Base-by-base conservation (phyloP, 169 alveolate species). In the Eimeria acervulina region DNA sequence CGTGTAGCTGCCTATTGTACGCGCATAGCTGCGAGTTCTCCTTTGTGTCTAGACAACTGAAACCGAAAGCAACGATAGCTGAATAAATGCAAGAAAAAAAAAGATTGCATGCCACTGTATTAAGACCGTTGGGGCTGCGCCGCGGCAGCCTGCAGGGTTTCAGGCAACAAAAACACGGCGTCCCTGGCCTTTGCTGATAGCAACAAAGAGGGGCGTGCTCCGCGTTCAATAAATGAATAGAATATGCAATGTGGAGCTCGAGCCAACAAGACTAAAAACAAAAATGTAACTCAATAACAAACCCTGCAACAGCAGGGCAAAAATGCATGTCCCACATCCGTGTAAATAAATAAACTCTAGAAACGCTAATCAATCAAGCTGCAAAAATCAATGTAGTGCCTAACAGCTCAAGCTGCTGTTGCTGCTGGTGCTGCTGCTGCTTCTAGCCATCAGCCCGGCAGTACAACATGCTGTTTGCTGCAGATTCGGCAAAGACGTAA, bases 251-350 rank as follows among this genome's bases (percentile, higher is more conserved):
- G 47, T 38, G 55, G 59, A 38, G 61, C 85, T 36, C 55, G 85
- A 42, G 61, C 85, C 51, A 74, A 38, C 61, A 80, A 7, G 68
- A 80, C 90, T 80, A 80, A 80, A 80, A 80, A 80, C 90, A 80
- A 80, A 80, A 80, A 28, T 51, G 66, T 28, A 36, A 15, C 51
- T 72, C 26, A 36, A 74, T 38, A 42, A 28, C 47, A 80, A 80
- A 33, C 90, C 63, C 90, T 28, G 59, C 40, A 21, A 47, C 90
- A 1, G 72, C 90, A 80, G 72, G 90, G 90, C 90, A 80, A 51
- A 80, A 13, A 47, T 80, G 90, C 90, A 80, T 72, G 90, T 80
- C 90, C 90, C 90, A 80, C 90, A 80, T 51, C 90, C 90, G 90
- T 80, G 90, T 42, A n/a, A 42, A 80, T 42, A n/a, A 42, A 80